phyloP scores from a whole-genome alignment of 169 alveolate species.

The Haemoproteus tartakovskyi region DNA sequence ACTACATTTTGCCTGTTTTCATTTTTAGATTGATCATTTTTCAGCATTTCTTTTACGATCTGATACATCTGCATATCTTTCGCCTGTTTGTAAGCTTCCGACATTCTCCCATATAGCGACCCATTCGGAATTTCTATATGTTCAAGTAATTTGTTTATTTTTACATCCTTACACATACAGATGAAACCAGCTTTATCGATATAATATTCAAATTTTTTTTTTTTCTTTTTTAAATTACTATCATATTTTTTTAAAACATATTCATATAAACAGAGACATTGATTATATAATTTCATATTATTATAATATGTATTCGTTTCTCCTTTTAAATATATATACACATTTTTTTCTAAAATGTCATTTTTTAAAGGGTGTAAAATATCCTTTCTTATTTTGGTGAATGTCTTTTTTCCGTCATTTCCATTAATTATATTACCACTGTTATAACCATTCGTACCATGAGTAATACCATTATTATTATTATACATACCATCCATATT shows the following conservation, averaged over 20 bases:
- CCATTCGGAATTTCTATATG: slow-evolving; percentile 34
- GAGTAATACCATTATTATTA: background rate
- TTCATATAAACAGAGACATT: slow-evolving; percentile 54
- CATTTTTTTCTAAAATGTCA: slow-evolving; percentile 49
- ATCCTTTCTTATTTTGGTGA: slow-evolving; percentile 52
- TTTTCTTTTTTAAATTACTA: slow-evolving; percentile 49
- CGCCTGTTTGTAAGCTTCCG: slow-evolving; percentile 19
- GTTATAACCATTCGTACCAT: slow-evolving; percentile 30
- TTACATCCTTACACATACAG: slow-evolving; percentile 66
- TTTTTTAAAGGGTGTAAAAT: slow-evolving; percentile 66
- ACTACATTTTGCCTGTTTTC: background rate
- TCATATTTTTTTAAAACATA: slow-evolving; percentile 62
- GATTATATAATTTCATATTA: slow-evolving; percentile 57
- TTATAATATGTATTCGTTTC: slow-evolving; percentile 43
- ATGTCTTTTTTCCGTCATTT: slow-evolving; percentile 51
- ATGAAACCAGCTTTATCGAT: slow-evolving; percentile 60
- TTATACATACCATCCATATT: background rate
- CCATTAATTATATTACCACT: slow-evolving; percentile 14
- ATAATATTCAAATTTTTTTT: slow-evolving; percentile 52
- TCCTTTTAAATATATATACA: slow-evolving; percentile 61
- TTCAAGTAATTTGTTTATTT: slow-evolving; percentile 55
- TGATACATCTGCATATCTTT: slow-evolving; percentile 43
- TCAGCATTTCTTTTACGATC: slow-evolving; percentile 15
- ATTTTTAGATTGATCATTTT: background rate
- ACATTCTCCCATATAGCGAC: slow-evolving; percentile 10